Base-by-base conservation (phyloP, 1,139 yeast species). In the Barnettozyma hawaiiensis region DNA sequence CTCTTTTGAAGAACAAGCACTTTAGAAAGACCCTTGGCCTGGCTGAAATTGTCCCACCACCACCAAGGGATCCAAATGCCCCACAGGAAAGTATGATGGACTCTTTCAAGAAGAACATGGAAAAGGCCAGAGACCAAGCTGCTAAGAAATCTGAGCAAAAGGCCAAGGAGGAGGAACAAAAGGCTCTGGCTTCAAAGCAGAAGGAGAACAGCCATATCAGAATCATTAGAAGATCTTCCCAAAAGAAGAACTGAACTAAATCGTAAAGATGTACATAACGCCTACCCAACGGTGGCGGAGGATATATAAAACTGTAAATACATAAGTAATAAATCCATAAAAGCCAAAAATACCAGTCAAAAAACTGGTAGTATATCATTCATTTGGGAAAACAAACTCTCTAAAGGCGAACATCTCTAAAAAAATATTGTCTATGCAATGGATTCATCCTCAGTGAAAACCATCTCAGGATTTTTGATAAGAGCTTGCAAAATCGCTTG, bases 11-110 rank as follows among this genome's bases (percentile, higher is more conserved):
- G 59, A 75, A 71, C 50, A 65, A 72, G 39, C 54, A 64, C 45
- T 76, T 85, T 59, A 76, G 97, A 62, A 69, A 67, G 39, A 47
- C 66, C 45, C 64, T 76, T 18, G 76, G 79, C n/a, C 70, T 90
- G 60, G 81, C 92, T 11, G 84, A 85, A 22, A 69, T 85, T 49
- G 77, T 75, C 23, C 67, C 68, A 34, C 76, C 80, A 15, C 65
- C 71, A 44, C 67, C 66, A 21, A 60, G 51, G 22, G 71, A 62
- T 43, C 65, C 68, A 43, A 57, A 60, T 36, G 62, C 62, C 36
- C 62, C 65, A 40, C 55, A 57, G 46, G 63, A 67, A 48, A 64
- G 72, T 43, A 58, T 71, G 31, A 58, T 81, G 41, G 73, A 68
- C 9, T 74, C 79, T n/a, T 70, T 86, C 56, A 69, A 71, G 51